Evolutionary conservation across 306 rosid species (phyloP).

Genomic region (Prunus campanulata): DNA sequence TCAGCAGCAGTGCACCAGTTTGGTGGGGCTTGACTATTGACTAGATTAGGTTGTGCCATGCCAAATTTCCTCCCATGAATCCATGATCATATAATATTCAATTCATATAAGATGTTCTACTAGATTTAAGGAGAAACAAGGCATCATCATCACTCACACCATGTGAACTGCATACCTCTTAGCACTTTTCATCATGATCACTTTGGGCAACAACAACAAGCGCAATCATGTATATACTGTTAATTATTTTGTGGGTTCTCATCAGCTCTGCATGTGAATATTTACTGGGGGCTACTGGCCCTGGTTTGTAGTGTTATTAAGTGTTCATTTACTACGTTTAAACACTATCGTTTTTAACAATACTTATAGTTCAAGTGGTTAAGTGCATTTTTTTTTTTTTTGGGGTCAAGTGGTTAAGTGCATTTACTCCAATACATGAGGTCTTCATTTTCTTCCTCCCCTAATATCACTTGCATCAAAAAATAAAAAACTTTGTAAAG

Average conservation of each 20-base stretch:
- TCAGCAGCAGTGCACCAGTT: neutral
- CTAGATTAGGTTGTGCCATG: neutral
- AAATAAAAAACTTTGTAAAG: neutral
- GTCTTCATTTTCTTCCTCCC: too few species aligned
- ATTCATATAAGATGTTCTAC: neutral
- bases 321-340: too few species aligned
- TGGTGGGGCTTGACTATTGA: neutral
- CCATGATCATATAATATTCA: neutral
- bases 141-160: constrained; percentile 5
- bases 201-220: neutral
- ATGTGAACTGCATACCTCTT: neutral
- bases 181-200: neutral
- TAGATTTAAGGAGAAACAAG: neutral
- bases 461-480: neutral
- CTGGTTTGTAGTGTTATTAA: too few species aligned
- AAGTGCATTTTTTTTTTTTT: too few species aligned
- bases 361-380: too few species aligned
- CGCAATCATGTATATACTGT: neutral
- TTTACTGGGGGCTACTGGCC: neutral
- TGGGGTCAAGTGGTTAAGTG: too few species aligned
- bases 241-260: neutral
- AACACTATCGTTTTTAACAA: too few species aligned
- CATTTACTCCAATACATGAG: too few species aligned
- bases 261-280: neutral
- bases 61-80: neutral